Evolutionary conservation across 176 grass and related monocot species (phyloP).

Genomic region (Musa troglodytarum): DNA sequence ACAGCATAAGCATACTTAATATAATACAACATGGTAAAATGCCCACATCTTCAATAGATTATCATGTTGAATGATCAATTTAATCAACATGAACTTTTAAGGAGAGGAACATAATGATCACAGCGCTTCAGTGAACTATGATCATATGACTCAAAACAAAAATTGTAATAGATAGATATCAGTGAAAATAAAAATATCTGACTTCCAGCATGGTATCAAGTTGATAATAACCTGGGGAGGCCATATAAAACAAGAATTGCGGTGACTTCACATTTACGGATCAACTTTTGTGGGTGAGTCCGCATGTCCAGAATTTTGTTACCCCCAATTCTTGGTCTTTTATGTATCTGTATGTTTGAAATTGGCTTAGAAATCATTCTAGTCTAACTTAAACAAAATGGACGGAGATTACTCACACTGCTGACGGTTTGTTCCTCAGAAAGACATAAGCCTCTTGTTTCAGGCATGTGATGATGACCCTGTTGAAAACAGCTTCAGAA

Average conservation of each 20-base stretch:
- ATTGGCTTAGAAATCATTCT: not conserved
- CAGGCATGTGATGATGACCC: slow-evolving; percentile 84
- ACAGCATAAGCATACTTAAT: no score
- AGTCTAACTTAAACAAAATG: slow-evolving; percentile 2
- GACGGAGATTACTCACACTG: slow-evolving; percentile 45
- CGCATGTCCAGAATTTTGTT: slow-evolving; percentile 65
- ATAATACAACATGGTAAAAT: not conserved
- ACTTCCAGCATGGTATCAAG: slow-evolving; percentile 6
- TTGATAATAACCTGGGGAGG: slow-evolving; percentile 63
- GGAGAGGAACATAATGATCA: not conserved
- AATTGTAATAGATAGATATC: not conserved
- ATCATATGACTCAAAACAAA: not conserved
- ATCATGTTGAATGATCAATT: not conserved
- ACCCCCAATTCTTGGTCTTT: slow-evolving; percentile 61
- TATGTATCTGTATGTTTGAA: slow-evolving; percentile 47
- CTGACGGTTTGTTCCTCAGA: slow-evolving; percentile 89
- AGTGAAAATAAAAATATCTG: not conserved
- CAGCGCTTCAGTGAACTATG: not conserved
- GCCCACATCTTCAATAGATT: not conserved
- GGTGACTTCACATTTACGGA: slow-evolving; percentile 69
- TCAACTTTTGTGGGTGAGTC: slow-evolving; percentile 62
- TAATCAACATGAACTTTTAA: no score
- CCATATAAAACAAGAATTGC: slow-evolving; percentile 87
- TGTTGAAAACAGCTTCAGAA: slow-evolving; percentile 29
- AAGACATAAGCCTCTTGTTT: slow-evolving; percentile 88